Evolutionary conservation across 2,329 filamentous ascomycete genomes (phyloP).

Genomic region (Cylindrodendrum hubeiense): DNA sequence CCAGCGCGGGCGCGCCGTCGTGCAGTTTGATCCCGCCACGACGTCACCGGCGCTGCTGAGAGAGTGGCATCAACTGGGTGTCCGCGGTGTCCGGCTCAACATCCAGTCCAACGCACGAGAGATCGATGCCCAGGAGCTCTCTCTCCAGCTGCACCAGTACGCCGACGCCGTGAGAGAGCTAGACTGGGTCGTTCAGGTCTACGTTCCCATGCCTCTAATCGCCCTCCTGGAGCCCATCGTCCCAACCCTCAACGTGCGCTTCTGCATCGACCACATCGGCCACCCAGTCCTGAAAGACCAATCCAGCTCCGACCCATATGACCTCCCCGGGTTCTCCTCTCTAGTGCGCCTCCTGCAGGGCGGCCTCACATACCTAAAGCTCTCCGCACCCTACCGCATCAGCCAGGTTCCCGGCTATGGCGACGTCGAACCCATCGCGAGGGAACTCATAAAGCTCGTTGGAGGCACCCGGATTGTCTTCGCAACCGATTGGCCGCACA

Average conservation of each 20-base stretch:
- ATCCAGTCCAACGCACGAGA: constrained; percentile 64
- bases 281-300: constrained; percentile 54
- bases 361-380: constrained; percentile 67
- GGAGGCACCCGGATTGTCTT: constrained; percentile 62
- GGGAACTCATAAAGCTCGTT: constrained; percentile 60
- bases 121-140: constrained; percentile 55
- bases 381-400: constrained; percentile 70
- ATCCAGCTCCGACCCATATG: constrained; percentile 39
- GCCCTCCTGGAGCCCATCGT: constrained; percentile 62
- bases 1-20: constrained; percentile 64
- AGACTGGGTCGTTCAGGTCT: constrained; percentile 70
- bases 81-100: constrained; percentile 71
- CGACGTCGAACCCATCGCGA: constrained; percentile 61
- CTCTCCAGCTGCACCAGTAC: constrained; percentile 57
- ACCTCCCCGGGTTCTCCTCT: constrained; percentile 49
- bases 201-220: constrained; percentile 65
- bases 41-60: constrained; percentile 53
- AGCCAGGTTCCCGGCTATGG: constrained; percentile 57
- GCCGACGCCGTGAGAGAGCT: constrained; percentile 62
- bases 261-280: constrained; percentile 73
- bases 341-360: constrained; percentile 59
- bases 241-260: constrained; percentile 60
- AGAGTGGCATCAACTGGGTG: constrained; percentile 68
- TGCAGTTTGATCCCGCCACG: constrained; percentile 64
- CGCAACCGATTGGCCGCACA: constrained; percentile 75